Evolutionary conservation across 2,329 filamentous ascomycete species (phyloP).

Genomic region (Claviceps sp.): DNA sequence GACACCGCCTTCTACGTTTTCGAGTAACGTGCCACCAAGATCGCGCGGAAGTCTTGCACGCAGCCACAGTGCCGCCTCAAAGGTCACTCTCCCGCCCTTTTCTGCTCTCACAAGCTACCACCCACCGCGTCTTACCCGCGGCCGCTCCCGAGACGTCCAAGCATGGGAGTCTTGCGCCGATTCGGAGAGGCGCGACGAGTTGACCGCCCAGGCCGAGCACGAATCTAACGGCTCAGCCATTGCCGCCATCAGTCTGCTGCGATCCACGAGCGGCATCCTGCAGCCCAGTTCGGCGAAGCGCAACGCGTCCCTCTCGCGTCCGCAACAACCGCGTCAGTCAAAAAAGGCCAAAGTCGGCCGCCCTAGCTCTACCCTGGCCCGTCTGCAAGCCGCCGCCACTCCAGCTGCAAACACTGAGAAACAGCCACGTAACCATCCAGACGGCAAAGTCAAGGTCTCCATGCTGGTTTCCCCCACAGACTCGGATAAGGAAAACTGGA

Average conservation of each 20-base stretch:
- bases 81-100: conserved; percentile 44
- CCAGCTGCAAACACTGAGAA: conserved; percentile 16
- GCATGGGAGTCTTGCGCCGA: conserved; percentile 90
- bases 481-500: conserved; percentile 94
- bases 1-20: conserved; percentile 30
- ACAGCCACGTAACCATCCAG: conserved; percentile 11
- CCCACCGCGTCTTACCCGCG: conserved; percentile 45
- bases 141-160: conserved; percentile 73
- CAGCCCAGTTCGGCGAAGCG: conserved; percentile 51
- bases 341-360: conserved; percentile 53
- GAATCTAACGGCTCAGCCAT: conserved; percentile 68
- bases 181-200: conserved; percentile 60
- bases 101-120: conserved; percentile 38
- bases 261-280: conserved; percentile 47
- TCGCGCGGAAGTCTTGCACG: conserved; percentile 44
- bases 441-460: conserved; percentile 25
- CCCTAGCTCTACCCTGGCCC: conserved; percentile 47
- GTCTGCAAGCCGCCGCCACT: conserved; percentile 33
- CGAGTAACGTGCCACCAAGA: conserved; percentile 34
- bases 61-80: conserved; percentile 54
- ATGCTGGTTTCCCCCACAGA: conserved; percentile 37
- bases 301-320: conserved; percentile 34
- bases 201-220: conserved; percentile 69
- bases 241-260: conserved; percentile 68
- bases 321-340: conserved; percentile 20